A percentile compares a stretch with the other conserved stretches of the same genome.
Conservation (phyloP, 306 rosid species). For the Vigna unguiculata region DNA sequence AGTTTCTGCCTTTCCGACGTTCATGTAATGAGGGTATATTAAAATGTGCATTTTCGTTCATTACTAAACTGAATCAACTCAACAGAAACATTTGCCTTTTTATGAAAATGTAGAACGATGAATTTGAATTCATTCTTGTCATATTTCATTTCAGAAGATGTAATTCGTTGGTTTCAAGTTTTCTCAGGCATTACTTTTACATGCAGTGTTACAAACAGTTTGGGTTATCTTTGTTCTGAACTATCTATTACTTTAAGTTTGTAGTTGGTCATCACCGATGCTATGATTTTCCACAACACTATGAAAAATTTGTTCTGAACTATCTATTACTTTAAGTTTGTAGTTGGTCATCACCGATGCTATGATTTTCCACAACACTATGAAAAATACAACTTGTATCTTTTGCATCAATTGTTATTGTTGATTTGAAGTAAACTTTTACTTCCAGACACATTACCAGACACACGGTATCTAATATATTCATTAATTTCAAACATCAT, state of each 20-base stretch:
- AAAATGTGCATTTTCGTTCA: neutral
- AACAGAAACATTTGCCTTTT: neutral
- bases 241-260: neutral
- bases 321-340: too few species aligned
- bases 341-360: too few species aligned
- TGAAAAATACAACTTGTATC: neutral
- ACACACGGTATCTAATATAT: neutral
- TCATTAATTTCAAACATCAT: neutral
- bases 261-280: neutral
- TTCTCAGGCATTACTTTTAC: neutral
- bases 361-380: too few species aligned
- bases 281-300: neutral
- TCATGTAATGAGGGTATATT: too few species aligned
- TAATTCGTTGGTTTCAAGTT: too few species aligned
- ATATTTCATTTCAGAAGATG: too few species aligned
- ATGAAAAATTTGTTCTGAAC: too few species aligned
- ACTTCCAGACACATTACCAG: neutral
- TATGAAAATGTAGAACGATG: too few species aligned
- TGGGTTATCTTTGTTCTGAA: neutral
- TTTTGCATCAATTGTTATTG: neutral
- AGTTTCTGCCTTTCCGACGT: too few species aligned
- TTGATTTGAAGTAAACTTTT: neutral
- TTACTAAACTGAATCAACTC: neutral
- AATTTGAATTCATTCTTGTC: neutral
- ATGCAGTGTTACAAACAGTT: neutral